Evolutionary conservation across 305 asterid species (phyloP), one percentile per base, ranked within the genome.

Genomic region (Solanum hybrid): DNA sequence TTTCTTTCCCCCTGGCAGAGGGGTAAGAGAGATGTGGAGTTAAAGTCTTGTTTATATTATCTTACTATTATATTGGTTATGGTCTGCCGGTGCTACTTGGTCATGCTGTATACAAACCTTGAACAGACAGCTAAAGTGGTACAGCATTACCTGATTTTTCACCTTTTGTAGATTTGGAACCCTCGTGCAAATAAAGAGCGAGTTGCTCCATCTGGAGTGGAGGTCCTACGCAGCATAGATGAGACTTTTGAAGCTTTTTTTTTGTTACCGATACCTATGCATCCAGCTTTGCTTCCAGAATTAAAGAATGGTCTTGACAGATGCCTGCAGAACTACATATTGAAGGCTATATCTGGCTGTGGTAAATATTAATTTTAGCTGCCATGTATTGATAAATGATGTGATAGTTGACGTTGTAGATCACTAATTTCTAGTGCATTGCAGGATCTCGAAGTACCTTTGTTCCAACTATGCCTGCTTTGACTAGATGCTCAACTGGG

Each of bases 181-280:
- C 95, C 97, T 90, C 95, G 92, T 91, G 96, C 94, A 89, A 97
- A 96, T 90, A 94, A 93, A 93, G 98, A 95, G 89, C 95, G 94
- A 85, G 91, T 95, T 91, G 96, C 98, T 80, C 97, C 98, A 87
- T 97, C 98, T 84, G 98, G 96, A 61, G 96, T 96, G 93, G 99
- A 97, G 93, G 98, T 95, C 92, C 93, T 97, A 82, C 98, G 98
- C 70, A 93, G 94, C 34, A 89, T 96, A 41, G 98, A 97, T 72
- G 99, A 96, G 93, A 94, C 98, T 36, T 86, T 97, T 92, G 99
- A 95, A 92, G 99, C 99, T 88, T 97, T 97, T 94, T 93, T 95
- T 92, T 94, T 97, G 93, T 92, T 97, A 94, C 99, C 99, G 68
- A 96, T 97, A 92, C 97, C 99, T 39, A 92, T 92, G 92, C 98